phyloP scores from a whole-genome alignment of 306 rosid genomes.

The Cicer cuneatum region DNA sequence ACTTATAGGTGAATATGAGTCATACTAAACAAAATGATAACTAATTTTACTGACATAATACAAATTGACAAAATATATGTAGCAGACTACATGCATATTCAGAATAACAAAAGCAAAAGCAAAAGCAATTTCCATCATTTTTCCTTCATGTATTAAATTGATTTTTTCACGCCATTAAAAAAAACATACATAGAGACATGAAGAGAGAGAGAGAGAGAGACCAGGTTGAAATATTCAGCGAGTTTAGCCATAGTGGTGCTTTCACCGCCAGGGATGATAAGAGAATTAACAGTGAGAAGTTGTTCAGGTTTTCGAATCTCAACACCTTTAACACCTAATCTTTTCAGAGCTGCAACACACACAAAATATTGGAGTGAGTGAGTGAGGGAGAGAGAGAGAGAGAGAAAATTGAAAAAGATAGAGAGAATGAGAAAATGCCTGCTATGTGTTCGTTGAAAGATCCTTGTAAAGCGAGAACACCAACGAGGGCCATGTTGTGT shows the following conservation, averaged over 20 bases:
- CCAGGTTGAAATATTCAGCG: slow-evolving; percentile 88
- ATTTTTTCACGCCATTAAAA: background rate
- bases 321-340: slow-evolving; percentile 84
- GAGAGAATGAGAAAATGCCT: slow-evolving; percentile 45
- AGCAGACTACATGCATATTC: background rate
- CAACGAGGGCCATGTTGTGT: slow-evolving; percentile 69
- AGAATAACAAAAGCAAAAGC: background rate
- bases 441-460: slow-evolving; percentile 96
- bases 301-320: slow-evolving; percentile 93
- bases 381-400: background rate
- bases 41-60: background rate
- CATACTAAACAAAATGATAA: background rate
- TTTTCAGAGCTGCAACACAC: slow-evolving; percentile 67
- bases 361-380: background rate
- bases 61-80: background rate
- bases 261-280: slow-evolving; percentile 96
- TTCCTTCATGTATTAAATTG: background rate
- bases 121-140: background rate
- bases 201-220: slow-evolving; percentile 10
- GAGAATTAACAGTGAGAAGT: slow-evolving; percentile 69
- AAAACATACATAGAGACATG: background rate
- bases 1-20: background rate
- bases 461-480: slow-evolving; percentile 95
- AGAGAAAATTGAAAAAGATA: background rate
- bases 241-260: slow-evolving; percentile 99